Evolutionary conservation across 2,329 filamentous ascomycete species (phyloP).

Genomic region (Lasiodiplodia theobromae): DNA sequence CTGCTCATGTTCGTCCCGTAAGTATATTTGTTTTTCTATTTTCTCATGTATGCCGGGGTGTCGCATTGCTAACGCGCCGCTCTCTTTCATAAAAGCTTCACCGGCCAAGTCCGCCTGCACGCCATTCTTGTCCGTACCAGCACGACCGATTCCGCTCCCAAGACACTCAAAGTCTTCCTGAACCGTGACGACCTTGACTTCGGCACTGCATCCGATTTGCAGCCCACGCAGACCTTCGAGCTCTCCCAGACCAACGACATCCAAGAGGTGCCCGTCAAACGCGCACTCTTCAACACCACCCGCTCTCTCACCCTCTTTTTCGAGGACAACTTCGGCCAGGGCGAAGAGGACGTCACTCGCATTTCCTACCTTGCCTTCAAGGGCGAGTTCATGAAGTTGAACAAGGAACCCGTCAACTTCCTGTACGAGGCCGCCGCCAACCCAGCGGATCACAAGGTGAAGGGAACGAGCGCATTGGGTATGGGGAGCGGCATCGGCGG

Average conservation of each 20-base stretch:
- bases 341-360: conserved; percentile 74
- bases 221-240: conserved; percentile 77
- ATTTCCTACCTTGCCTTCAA: conserved; percentile 89
- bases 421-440: conserved; percentile 95
- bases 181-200: conserved; percentile 93
- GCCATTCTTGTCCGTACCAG: conserved; percentile 85
- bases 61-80: background rate
- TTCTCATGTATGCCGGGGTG: too few relatives aligned
- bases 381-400: conserved; percentile 90
- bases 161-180: conserved; percentile 84
- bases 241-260: conserved; percentile 80
- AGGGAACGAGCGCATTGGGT: conserved; percentile 47
- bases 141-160: conserved; percentile 72
- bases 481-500: conserved; percentile 40
- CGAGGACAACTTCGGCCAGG: conserved; percentile 82
- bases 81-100: conserved; percentile 68
- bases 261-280: conserved; percentile 85
- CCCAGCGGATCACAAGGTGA: conserved; percentile 78
- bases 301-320: conserved; percentile 85
- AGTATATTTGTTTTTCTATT: conserved; percentile 3
- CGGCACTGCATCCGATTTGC: conserved; percentile 70
- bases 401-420: conserved; percentile 81
- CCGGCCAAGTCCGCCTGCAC: conserved; percentile 91
- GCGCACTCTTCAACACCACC: conserved; percentile 89
- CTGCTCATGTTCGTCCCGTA: conserved; percentile 91